Base-by-base conservation (phyloP, 2,329 filamentous ascomycete genomes). In the Elsinoe fawcettii region DNA sequence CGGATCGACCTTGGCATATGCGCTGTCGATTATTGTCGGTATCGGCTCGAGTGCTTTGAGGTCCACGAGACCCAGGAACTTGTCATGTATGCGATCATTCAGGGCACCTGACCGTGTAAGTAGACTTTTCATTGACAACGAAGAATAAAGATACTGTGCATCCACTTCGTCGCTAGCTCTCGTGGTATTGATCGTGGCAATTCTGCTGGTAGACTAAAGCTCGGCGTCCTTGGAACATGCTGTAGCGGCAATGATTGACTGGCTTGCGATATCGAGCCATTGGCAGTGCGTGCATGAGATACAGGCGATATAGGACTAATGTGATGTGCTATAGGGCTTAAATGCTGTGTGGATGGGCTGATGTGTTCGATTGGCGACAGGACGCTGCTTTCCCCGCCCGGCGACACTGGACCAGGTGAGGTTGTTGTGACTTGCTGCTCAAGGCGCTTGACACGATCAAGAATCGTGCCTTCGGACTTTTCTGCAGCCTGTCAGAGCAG, bases 381-480 rank as follows among this genome's bases (percentile, higher is more conserved):
- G 8, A 39, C 20, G 32, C 30, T 39, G n/a, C 41, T 39, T 16
- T 37, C 22, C 27, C 32, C 37, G 22, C 25, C 25, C 5, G 34
- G 53, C 51, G 51, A 54, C 36, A 37, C 23, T n/a, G 51, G 32
- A 5, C 12, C 30, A 7, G 51, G 51, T 23, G 51, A 41, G 18
- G 30, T 37, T 30, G 51, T 25, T 11, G 53, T 22, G 37, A 43
- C 54, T 34, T 56, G 54, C 16, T 49, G 37, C 41, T 56, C 54
- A 22, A 56, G 41, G 25, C 41, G 54, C 41, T 56, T 43, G 23
- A 56, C 37, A 23, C 54, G 54, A 23, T 56, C 54, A 22, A 56
- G 54, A n/a, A 56, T 46, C 16, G 54, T 46, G 30, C 41, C 41
- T 36, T 46, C 39, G 37, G 54, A 46, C 37, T 56, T 56, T 56